phyloP scores from a whole-genome alignment of 1,284 basidiomycete genomes.

The Heterobasidion annosum region DNA sequence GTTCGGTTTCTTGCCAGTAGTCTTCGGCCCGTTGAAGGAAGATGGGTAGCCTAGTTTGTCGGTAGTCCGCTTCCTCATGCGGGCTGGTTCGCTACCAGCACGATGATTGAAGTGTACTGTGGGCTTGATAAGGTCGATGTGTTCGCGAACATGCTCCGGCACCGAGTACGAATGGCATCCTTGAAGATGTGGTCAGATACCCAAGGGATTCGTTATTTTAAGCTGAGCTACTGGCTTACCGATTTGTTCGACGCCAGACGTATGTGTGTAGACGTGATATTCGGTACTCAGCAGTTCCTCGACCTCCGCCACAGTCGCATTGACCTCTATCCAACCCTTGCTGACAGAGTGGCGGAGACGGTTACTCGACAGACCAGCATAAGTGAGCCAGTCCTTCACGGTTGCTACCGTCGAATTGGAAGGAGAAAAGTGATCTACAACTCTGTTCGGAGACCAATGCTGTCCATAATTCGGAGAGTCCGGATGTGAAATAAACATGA shows the following conservation, averaged over 20 bases:
- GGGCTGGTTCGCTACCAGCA: constrained; percentile 2
- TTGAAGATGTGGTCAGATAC: constrained; percentile 1
- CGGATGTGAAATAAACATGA: constrained; percentile 27
- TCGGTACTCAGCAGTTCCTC: constrained; percentile 28
- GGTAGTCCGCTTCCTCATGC: constrained; percentile 10
- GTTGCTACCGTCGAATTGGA: constrained; percentile 22
- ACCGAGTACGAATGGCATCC: constrained; percentile 32
- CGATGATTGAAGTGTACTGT: constrained; percentile 31
- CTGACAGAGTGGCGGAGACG: constrained; percentile 22
- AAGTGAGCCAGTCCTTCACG: constrained; percentile 29
- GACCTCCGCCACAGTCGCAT: constrained; percentile 27
- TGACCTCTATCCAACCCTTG: constrained; percentile 34
- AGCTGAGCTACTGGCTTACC: constrained; percentile 17
- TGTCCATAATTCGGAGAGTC: constrained; percentile 25
- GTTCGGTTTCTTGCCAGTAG: constrained; percentile 19
- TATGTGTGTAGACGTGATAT: constrained; percentile 29
- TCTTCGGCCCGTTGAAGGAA: constrained; percentile 23
- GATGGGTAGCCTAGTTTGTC: constrained; percentile 23
- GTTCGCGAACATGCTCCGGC: constrained; percentile 25
- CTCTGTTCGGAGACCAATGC: constrained; percentile 25
- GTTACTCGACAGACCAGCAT: constrained; percentile 21
- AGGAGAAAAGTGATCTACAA: constrained; percentile 30
- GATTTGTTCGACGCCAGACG: constrained; percentile 27
- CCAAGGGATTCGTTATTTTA: neutral
- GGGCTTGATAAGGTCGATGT: constrained; percentile 36